Evolutionary conservation across 495 filamentous ascomycete species (phyloP).

Genomic region (Sporormia fimetaria): DNA sequence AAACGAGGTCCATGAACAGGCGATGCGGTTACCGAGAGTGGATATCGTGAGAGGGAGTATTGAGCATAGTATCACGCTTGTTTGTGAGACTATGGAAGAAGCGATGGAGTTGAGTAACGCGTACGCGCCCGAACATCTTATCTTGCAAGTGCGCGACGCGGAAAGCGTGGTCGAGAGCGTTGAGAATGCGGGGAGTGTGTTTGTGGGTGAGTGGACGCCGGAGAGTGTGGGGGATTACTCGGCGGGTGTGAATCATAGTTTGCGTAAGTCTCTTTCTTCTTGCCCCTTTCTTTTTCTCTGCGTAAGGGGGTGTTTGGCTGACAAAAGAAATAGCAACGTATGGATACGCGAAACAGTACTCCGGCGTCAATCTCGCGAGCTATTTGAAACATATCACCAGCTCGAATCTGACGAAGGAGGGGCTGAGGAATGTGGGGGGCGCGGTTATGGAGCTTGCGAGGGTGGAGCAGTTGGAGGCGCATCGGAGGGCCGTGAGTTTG

Average conservation of each 20-base stretch:
- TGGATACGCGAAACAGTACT: conserved; percentile 96
- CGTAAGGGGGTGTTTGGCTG: background rate
- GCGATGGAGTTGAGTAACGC: conserved; percentile 81
- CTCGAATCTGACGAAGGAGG: conserved; percentile 75
- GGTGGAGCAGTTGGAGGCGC: conserved; percentile 90
- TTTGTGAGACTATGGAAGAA: conserved; percentile 67
- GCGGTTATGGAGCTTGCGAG: conserved; percentile 91
- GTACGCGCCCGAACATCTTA: conserved; percentile 96
- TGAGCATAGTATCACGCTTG: conserved; percentile 76
- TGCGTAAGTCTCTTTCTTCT: conserved; percentile 55
- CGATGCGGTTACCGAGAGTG: conserved; percentile 74
- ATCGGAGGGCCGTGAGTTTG: conserved; percentile 83
- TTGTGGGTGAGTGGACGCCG: conserved; percentile 90
- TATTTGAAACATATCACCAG: conserved; percentile 96
- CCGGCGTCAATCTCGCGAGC: conserved; percentile 86
- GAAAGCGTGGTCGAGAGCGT: conserved; percentile 61
- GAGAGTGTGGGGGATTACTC: conserved; percentile 97
- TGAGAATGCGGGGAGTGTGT: conserved; percentile 91
- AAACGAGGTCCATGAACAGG: conserved; percentile 79
- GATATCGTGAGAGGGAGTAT: conserved; percentile 91
- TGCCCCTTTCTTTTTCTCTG: background rate
- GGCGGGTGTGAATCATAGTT: conserved; percentile 90
- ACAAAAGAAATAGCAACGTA: conserved; percentile 61
- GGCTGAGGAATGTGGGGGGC: conserved; percentile 65
- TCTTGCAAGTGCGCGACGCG: conserved; percentile 72